Percentiles rank a stretch among this genome's conserved stretches.
These are phyloP conservation scores for Phialophora tarda DNA, from an alignment of 2,329 filamentous ascomycete genomes.

Conservation along the genomic window DNA sequence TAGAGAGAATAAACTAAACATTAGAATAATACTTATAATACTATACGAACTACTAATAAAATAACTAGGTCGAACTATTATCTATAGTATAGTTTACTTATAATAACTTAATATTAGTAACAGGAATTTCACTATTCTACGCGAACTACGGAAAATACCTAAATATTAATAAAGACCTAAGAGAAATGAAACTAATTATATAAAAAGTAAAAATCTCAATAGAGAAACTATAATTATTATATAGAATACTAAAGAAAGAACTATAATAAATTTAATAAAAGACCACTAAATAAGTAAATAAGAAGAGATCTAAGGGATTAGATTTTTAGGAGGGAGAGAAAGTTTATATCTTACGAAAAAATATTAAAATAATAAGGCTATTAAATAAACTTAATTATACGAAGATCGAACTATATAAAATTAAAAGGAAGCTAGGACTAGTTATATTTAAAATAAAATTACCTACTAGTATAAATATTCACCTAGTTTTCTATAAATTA, in stretches of 20 bases:
- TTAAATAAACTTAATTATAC: neutral
- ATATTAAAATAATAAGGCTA: neutral
- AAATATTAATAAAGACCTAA: conserved; percentile 1
- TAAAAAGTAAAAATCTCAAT: neutral
- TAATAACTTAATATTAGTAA: neutral
- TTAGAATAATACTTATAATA: neutral
- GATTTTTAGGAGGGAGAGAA: neutral
- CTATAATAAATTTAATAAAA: neutral
- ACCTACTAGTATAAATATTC: neutral
- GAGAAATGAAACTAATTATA: neutral
- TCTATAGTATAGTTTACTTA: neutral
- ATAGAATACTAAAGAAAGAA: neutral
- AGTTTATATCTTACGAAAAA: conserved; percentile 1
- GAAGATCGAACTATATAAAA: neutral
- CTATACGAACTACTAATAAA: conserved; percentile 1
- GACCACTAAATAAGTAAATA: neutral
- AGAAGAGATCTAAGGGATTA: conserved; percentile 7
- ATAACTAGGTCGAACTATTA: neutral
- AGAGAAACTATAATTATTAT: neutral
- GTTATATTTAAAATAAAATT: neutral
- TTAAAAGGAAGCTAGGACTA: neutral
- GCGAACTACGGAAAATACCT: conserved; percentile 18
- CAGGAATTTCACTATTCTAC: conserved; percentile 21
- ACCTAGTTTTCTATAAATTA: neutral
- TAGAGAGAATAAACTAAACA: conserved; percentile 7